Evolutionary conservation across 805 yeast species (phyloP), one percentile per base, ranked within the genome.

Genomic region (Candida railenensis): DNA sequence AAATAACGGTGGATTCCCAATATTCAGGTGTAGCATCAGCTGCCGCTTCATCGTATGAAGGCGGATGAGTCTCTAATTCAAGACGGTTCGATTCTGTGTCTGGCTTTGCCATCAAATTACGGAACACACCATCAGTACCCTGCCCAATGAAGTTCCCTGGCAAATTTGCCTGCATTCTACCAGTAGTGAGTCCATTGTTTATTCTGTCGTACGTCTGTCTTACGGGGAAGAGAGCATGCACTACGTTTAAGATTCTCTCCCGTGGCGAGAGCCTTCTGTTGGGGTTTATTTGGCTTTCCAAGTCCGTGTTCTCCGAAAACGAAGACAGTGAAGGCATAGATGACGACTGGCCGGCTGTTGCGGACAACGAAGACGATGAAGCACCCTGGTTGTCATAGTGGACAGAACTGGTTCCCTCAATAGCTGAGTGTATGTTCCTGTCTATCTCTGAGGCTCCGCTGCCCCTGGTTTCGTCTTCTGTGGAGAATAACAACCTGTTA

Each of bases 21-120:
- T 94, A 94, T 34, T 96, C 96, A 0, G 99, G 99, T 0, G 95
- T 82, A 14, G 94, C 80, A 62, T 94, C 99, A 2, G 89, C 86
- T 0, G 96, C 89, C 0, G 96, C 98, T 61, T 91, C 98, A 47
- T 89, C 97, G 66, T 94, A 94, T 0, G 96, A 76, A 2, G 98
- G 98, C 18, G 82, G 78, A 34, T 88, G 85, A 28, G 71, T 71
- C 49, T 85, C 91, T 36, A 62, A 60, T 15, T 63, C 59, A 8
- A 57, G 57, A 19, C 65, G 51, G 11, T 48, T 50, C 15, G 64
- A 42, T 43, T 69, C 71, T 0, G 77, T 61, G 41, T 85, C 92
- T 3, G 97, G 97, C 59, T 91, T 92, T 2, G 98, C 98, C 56
- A 87, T 80, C 55, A 94, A 64, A 64, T 94, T 94, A 43, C 94